Evolutionary conservation across 306 rosid genomes (phyloP).

Genomic region (Lithocarpus polystachyus): DNA sequence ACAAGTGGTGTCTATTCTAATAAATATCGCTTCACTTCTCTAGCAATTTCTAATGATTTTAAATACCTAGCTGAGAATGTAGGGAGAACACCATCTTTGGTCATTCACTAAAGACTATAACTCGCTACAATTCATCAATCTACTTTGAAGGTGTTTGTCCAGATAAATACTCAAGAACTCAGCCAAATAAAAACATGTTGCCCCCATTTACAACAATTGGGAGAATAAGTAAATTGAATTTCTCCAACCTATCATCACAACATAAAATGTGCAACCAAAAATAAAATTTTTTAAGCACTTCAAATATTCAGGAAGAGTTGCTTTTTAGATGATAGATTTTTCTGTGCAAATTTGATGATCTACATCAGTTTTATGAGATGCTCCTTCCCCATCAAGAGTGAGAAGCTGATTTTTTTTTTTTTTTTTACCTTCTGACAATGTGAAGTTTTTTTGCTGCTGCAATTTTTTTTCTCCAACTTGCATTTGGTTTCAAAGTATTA

Average conservation of each 20-base stretch:
- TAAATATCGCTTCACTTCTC: background rate
- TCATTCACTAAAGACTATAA: background rate
- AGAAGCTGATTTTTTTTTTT: background rate
- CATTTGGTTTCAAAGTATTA: slow-evolving; percentile 1
- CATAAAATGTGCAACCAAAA: background rate
- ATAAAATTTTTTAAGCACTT: background rate
- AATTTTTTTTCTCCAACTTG: background rate
- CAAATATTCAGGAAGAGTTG: background rate
- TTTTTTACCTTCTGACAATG: background rate
- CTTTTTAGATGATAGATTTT: background rate
- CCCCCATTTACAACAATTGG: background rate
- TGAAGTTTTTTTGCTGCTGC: background rate
- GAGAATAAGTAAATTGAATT: background rate
- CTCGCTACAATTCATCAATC: background rate
- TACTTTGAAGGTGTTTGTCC: background rate
- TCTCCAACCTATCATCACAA: background rate
- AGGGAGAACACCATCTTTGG: background rate
- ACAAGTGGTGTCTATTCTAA: background rate
- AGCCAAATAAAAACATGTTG: background rate
- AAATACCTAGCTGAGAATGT: slow-evolving; percentile 1
- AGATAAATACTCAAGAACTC: background rate
- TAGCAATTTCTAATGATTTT: background rate
- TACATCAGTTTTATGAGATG: background rate
- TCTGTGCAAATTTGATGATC: background rate
- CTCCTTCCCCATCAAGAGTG: background rate